These are phyloP conservation scores for Mycena citricolor DNA, from an alignment of 1,284 basidiomycete genomes.

Conservation along the genomic window DNA sequence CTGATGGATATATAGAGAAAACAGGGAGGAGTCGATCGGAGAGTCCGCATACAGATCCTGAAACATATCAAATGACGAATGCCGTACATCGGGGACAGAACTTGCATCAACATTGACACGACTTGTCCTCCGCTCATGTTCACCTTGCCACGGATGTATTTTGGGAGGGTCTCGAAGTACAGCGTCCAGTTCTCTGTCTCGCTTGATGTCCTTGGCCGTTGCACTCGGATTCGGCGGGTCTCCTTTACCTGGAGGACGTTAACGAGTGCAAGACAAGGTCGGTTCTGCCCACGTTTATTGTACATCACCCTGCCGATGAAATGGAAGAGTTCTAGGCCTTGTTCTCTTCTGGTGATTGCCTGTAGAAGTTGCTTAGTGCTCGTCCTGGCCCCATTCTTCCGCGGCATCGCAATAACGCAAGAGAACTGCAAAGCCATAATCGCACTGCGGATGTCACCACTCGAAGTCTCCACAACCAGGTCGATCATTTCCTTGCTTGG, in stretches of 20 bases:
- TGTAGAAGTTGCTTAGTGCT: slow-evolving; percentile 50
- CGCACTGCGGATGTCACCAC: slow-evolving; percentile 91
- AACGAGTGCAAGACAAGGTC: neutral
- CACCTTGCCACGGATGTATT: slow-evolving; percentile 54
- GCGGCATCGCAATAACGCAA: slow-evolving; percentile 44
- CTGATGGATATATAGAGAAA: slow-evolving; percentile 90
- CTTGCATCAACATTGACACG: slow-evolving; percentile 82
- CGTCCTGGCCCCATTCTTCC: slow-evolving; percentile 31
- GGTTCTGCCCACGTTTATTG: slow-evolving; percentile 76
- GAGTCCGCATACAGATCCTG: slow-evolving; percentile 81
- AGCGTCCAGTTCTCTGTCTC: slow-evolving; percentile 55
- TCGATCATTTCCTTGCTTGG: slow-evolving; percentile 71
- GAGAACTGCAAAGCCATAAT: slow-evolving; percentile 91
- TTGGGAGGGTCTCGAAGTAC: slow-evolving; percentile 49
- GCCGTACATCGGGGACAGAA: slow-evolving; percentile 6
- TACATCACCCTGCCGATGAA: slow-evolving; percentile 92
- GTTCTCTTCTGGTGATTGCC: slow-evolving; percentile 78
- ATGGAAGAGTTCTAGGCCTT: slow-evolving; percentile 88
- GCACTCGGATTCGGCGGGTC: slow-evolving; percentile 58
- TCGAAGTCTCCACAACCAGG: slow-evolving; percentile 73
- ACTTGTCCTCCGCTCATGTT: slow-evolving; percentile 69
- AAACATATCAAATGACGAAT: slow-evolving; percentile 2
- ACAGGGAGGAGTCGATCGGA: slow-evolving; percentile 87
- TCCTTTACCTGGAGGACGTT: slow-evolving; percentile 57
- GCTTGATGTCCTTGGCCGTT: slow-evolving; percentile 54